Evolutionary conservation across 768 basidiomycete species (phyloP), one percentile per base, ranked within the genome.

Genomic region (Pisolithus tinctorius): DNA sequence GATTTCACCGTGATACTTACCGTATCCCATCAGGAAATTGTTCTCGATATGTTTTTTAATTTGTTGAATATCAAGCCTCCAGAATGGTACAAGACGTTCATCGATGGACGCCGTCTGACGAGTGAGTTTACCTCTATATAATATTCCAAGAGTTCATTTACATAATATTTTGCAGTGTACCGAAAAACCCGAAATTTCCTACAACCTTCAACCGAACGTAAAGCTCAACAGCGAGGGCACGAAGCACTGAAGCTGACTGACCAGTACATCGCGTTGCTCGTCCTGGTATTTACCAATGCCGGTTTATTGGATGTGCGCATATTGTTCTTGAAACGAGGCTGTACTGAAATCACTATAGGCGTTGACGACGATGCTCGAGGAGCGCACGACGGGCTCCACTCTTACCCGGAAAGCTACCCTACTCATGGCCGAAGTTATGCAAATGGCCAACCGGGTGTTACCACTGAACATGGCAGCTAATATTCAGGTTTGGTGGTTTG

Each of bases 11-110:
- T 23, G 48, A 14, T 39, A 39, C 56, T 67, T 39, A 67, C 23
- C 23, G 14, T n/a, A 45, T 46, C 16, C 13, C 40, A 4, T 16
- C 59, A 96, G 94, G 95, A 97, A 73, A 81, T 93, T 29, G 75
- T 97, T 34, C 73, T 98, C 48, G 92, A 98, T 58, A 86, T 96
- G 81, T 88, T 98, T 60, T 97, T 97, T 60, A 88, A 91, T 54
- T 75, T 94, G 16, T 71, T 99, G 17, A 90, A 93, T 50, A 94
- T 98, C 68, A 90, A 90, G 65, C 79, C 88, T 0, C 89, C 93
- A 1, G 86, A 87, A 42, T 97, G 94, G 93, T 90, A 91, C 63
- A 81, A 91, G 60, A 87, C 90, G 0, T 97, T 95, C 61, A 86
- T 96, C 34, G 86, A 86, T 50, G 93, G 93, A 10, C 81, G 89